These are phyloP conservation scores for Seiridium cupressi DNA, from an alignment of 2,329 filamentous ascomycete genomes.

Conservation along the genomic window DNA sequence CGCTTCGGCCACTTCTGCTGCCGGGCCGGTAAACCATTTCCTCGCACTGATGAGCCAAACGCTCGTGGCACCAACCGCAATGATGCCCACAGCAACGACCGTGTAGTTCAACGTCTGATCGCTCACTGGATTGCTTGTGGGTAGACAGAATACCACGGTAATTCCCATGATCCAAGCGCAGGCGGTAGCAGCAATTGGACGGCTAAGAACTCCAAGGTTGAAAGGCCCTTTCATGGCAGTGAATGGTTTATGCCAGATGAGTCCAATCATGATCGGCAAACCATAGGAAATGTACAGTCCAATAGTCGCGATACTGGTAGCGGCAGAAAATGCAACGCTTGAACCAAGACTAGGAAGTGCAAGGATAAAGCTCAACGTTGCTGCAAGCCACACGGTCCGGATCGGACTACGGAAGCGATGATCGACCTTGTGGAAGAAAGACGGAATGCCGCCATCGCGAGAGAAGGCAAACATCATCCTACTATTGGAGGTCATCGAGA, in stretches of 20 bases:
- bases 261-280: constrained; percentile 50
- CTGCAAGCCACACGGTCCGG: constrained; percentile 55
- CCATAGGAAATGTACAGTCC: constrained; percentile 59
- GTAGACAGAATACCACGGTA: constrained; percentile 56
- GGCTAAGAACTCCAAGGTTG: constrained; percentile 44
- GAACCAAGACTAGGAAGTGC: constrained; percentile 54
- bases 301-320: constrained; percentile 58
- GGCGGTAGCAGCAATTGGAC: constrained; percentile 45
- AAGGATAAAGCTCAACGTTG: constrained; percentile 51
- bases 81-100: constrained; percentile 57
- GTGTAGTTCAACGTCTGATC: constrained; percentile 60
- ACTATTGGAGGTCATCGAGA: constrained; percentile 55
- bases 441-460: constrained; percentile 52
- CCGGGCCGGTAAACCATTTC: constrained; percentile 55
- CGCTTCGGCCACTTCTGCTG: constrained; percentile 49
- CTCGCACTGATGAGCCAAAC: constrained; percentile 52
- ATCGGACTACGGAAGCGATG: constrained; percentile 46
- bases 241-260: constrained; percentile 51
- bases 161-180: constrained; percentile 54
- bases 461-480: constrained; percentile 61
- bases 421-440: constrained; percentile 55
- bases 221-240: constrained; percentile 52
- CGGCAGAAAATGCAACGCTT: constrained; percentile 54
- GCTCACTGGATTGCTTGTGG: constrained; percentile 52
- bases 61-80: constrained; percentile 42